phyloP scores from a whole-genome alignment of 495 filamentous ascomycete species.

The Trichoderma reesei region DNA sequence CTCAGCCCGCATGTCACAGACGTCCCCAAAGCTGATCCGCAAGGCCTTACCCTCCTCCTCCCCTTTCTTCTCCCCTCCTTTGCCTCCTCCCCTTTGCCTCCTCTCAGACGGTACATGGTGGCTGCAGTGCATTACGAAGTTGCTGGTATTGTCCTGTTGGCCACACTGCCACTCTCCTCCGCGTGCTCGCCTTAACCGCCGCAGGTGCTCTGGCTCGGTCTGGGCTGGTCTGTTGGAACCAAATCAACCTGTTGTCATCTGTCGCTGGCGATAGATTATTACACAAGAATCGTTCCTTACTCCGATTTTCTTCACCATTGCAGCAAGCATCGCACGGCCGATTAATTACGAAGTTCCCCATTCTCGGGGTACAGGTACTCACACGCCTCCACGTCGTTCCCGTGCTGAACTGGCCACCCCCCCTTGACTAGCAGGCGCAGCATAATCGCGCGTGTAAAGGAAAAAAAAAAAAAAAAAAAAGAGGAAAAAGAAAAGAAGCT shows the following conservation, averaged over 20 bases:
- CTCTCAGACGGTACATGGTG: not conserved
- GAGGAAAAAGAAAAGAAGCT: too few species aligned
- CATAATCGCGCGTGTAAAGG: conserved; percentile 40
- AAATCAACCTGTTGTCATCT: not conserved
- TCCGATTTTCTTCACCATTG: too few species aligned
- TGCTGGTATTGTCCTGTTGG: not conserved
- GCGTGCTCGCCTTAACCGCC: not conserved
- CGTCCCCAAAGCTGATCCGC: not conserved
- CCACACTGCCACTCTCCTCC: not conserved
- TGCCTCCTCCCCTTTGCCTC: not conserved
- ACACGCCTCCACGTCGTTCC: not conserved
- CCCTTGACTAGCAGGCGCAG: conserved; percentile 23
- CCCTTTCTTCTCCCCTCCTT: not conserved
- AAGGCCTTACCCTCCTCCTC: not conserved
- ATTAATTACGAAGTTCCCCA: not conserved
- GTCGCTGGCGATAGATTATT: conserved; percentile 3
- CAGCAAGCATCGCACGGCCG: not conserved
- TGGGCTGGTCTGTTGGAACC: too few species aligned
- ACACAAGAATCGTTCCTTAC: too few species aligned
- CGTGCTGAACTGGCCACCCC: not conserved
- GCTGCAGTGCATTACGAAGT: not conserved
- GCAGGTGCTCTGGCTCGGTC: too few species aligned
- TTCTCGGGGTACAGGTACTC: not conserved
- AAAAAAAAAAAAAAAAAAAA: too few species aligned
- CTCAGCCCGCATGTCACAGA: not conserved